Evolutionary conservation across 495 filamentous ascomycete species (phyloP), one percentile per base, ranked within the genome.

Genomic region (Penicillium longicatenatum): DNA sequence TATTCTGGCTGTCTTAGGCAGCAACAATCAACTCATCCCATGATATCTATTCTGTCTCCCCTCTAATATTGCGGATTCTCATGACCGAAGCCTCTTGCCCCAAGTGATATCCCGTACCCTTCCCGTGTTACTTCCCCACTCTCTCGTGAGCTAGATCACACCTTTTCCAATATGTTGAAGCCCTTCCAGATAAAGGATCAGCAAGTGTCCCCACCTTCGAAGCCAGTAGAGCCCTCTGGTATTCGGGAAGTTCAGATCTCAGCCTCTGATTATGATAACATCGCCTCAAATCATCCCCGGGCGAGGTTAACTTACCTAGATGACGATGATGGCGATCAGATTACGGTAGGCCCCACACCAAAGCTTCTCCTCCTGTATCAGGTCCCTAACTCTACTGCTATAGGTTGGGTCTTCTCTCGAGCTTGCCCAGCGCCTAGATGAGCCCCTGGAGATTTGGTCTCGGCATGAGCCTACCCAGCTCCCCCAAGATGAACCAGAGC

Each of bases 241-340:
- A 57, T 56, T 52, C 50, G 67, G 6, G 61, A 74, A 21, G 72
- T 82, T 26, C 71, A 70, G 42, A 62, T 82, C 44, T 75, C 74
- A 41, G 60, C 70, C 12, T 60, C 70, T 5, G 73, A 81, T 24
- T 85, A 85, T 52, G 77, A 85, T 60, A 64, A 78, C 24, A 70
- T 82, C 50, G 72, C 80, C 14, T 62, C 59, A 16, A 72, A 60
- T 48, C 66, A 83, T 61, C 81, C 82, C n/a, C 72, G 73, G 31
- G 79, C 81, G 12, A 73, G 70, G 24, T 56, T 85, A 52, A 82
- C 71, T 12, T 85, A 85, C 65, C 29, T 76, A 16, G 82, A 85
- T 60, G 79, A 84, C 11, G 82, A 84, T 58, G 81, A 84, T 60
- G 80, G 83, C 35, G 82, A 84, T 58, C 80, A 82, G 42, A 84